phyloP scores from a whole-genome alignment of 345 rosid species.

The Boechera retrofracta region DNA sequence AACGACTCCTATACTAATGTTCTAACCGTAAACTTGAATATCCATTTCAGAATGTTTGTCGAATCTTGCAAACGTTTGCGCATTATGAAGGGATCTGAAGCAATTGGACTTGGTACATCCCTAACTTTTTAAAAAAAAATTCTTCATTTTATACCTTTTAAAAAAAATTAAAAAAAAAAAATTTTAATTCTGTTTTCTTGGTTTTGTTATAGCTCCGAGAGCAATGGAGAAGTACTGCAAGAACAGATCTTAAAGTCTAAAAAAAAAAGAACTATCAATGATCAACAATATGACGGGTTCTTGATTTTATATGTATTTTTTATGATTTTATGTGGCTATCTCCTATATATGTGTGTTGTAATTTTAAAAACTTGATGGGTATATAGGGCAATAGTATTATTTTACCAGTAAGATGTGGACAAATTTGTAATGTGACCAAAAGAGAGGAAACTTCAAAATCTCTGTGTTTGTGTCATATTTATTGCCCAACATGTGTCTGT shows the following conservation, averaged over 20 bases:
- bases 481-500: conserved; percentile 49
- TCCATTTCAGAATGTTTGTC: conserved; percentile 79
- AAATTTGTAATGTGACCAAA: conserved; percentile 47
- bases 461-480: conserved; percentile 48
- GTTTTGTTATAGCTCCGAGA: conserved; percentile 44
- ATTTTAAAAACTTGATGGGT: conserved; percentile 43
- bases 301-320: conserved; percentile 35
- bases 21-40: conserved; percentile 35
- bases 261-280: conserved; percentile 6
- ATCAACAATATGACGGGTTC: conserved; percentile 39
- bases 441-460: conserved; percentile 47
- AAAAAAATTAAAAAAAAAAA: not conserved
- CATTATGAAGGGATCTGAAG: conserved; percentile 96
- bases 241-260: conserved; percentile 35
- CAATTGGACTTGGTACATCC: conserved; percentile 82
- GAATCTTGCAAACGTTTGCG: conserved; percentile 97
- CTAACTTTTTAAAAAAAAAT: not conserved
- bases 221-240: conserved; percentile 51
- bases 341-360: conserved; percentile 45
- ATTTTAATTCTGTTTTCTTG: not conserved
- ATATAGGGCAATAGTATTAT: conserved; percentile 46
- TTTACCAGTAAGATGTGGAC: conserved; percentile 42
- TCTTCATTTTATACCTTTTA: not conserved
- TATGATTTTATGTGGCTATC: conserved; percentile 34
- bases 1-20: conserved; percentile 24